phyloP scores from a whole-genome alignment of 352 stramenopile species.

The Globisporangium solare region DNA sequence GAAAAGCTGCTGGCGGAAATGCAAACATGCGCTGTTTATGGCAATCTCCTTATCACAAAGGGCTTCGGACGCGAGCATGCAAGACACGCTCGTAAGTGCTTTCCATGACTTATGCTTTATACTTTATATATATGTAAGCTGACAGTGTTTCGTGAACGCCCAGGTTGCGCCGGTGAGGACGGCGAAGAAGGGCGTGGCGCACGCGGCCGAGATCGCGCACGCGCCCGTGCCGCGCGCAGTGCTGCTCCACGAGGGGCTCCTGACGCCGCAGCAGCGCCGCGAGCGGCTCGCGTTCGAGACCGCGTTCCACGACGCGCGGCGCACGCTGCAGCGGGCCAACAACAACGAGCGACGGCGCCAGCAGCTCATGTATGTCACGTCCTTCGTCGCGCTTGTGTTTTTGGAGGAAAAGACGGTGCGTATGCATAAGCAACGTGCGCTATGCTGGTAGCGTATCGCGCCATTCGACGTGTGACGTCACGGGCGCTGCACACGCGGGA shows the following conservation, averaged over 20 bases:
- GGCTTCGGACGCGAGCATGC: slow-evolving; percentile 1
- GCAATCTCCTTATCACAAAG: slow-evolving; percentile 6
- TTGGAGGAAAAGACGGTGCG: too few relatives aligned
- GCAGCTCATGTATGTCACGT: slow-evolving; percentile 74
- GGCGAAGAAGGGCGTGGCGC: slow-evolving; percentile 42
- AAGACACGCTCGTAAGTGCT: slow-evolving; percentile 11
- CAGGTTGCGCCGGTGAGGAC: slow-evolving; percentile 41
- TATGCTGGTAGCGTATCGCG: slow-evolving; percentile 11
- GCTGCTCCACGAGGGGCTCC: slow-evolving; percentile 64
- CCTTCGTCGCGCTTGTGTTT: too few relatives aligned
- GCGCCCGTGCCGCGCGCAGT: slow-evolving; percentile 37
- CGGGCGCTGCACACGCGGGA: slow-evolving; percentile 17
- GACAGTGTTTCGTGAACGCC: too few relatives aligned
- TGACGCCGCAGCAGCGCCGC: slow-evolving; percentile 63
- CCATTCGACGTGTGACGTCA: slow-evolving; percentile 51
- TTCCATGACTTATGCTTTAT: too few relatives aligned
- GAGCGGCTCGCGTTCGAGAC: slow-evolving; percentile 66
- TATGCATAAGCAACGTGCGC: too few relatives aligned
- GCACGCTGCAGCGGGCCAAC: slow-evolving; percentile 46
- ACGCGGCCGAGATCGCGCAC: slow-evolving; percentile 43
- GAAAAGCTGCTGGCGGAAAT: too few relatives aligned
- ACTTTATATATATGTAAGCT: too few relatives aligned
- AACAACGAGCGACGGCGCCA: slow-evolving; percentile 59
- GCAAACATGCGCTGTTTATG: too few relatives aligned
- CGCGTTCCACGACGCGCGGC: slow-evolving; percentile 43